These are phyloP conservation scores for Cladosporium sp. DNA, from an alignment of 2,329 filamentous ascomycete species.

Conservation along the genomic window DNA sequence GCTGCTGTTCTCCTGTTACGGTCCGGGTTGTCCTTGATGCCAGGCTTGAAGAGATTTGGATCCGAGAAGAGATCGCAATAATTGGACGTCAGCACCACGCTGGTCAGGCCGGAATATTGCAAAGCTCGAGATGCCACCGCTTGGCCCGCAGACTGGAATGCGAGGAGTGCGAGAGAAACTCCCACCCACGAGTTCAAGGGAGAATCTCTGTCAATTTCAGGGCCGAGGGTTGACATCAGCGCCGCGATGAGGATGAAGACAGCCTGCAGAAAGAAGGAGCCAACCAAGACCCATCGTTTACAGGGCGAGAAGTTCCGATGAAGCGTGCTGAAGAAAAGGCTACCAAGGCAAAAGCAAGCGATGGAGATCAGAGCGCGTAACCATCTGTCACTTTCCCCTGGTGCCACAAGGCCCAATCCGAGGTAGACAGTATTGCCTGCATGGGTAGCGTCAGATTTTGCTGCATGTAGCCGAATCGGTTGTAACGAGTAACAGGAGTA, in stretches of 20 bases:
- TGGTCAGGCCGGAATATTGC: slow-evolving; percentile 67
- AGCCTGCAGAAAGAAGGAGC: slow-evolving; percentile 38
- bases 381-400: slow-evolving; percentile 54
- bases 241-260: slow-evolving; percentile 38
- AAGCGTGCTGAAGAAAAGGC: slow-evolving; percentile 65
- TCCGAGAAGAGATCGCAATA: slow-evolving; percentile 79
- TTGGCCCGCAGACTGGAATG: slow-evolving; percentile 75
- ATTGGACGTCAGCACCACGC: slow-evolving; percentile 74
- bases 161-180: slow-evolving; percentile 64
- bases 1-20: slow-evolving; percentile 51
- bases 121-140: slow-evolving; percentile 70
- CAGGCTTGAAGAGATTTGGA: slow-evolving; percentile 42
- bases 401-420: slow-evolving; percentile 63
- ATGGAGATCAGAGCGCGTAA: slow-evolving; percentile 70
- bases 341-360: slow-evolving; percentile 66
- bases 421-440: slow-evolving; percentile 71
- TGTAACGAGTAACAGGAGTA: not conserved
- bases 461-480: not conserved
- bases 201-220: slow-evolving; percentile 16
- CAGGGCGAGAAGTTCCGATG: slow-evolving; percentile 61
- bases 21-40: slow-evolving; percentile 43
- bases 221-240: slow-evolving; percentile 40
- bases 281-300: slow-evolving; percentile 60
- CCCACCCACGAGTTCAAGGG: slow-evolving; percentile 43
- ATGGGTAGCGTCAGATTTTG: not conserved